These are phyloP conservation scores for Curvularia hawaiiensis DNA, from an alignment of 2,329 filamentous ascomycete species.

Conservation along the genomic window DNA sequence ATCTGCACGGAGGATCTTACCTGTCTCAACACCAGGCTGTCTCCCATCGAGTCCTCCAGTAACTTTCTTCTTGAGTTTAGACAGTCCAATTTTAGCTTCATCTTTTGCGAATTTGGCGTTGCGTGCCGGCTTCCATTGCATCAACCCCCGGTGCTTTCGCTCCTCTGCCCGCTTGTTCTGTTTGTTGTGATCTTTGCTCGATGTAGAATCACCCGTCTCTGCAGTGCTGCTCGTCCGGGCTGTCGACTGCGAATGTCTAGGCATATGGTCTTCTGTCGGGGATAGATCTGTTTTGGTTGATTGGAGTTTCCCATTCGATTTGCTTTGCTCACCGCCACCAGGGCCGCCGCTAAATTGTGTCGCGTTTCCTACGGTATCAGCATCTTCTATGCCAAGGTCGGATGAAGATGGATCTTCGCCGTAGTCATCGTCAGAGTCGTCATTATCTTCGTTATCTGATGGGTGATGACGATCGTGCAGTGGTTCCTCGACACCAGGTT, in stretches of 20 bases:
- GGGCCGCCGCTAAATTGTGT: constrained; percentile 29
- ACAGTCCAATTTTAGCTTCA: constrained; percentile 78
- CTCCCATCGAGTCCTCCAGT: constrained; percentile 74
- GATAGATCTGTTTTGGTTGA: constrained; percentile 40
- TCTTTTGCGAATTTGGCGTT: constrained; percentile 88
- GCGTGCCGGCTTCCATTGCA: constrained; percentile 93
- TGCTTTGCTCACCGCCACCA: constrained; percentile 19
- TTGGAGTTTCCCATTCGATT: constrained; percentile 27
- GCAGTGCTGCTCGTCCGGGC: constrained; percentile 35
- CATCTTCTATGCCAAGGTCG: constrained; percentile 67
- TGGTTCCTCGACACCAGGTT: constrained; percentile 59
- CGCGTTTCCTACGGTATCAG: constrained; percentile 38
- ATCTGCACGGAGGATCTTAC: constrained; percentile 32
- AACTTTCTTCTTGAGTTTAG: constrained; percentile 77
- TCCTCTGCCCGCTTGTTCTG: constrained; percentile 74
- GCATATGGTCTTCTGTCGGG: constrained; percentile 19
- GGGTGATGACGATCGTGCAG: constrained; percentile 58
- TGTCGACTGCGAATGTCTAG: constrained; percentile 36
- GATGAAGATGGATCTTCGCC: constrained; percentile 46
- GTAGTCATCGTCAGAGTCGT: constrained; percentile 49
- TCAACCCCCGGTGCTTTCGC: constrained; percentile 84
- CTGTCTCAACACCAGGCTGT: constrained; percentile 85
- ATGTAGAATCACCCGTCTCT: constrained; percentile 25
- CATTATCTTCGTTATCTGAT: constrained; percentile 49
- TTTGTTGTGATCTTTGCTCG: constrained; percentile 64